These are phyloP conservation scores for Cryptosporidium parvum DNA, from an alignment of 169 alveolate species.

Conservation along the genomic window DNA sequence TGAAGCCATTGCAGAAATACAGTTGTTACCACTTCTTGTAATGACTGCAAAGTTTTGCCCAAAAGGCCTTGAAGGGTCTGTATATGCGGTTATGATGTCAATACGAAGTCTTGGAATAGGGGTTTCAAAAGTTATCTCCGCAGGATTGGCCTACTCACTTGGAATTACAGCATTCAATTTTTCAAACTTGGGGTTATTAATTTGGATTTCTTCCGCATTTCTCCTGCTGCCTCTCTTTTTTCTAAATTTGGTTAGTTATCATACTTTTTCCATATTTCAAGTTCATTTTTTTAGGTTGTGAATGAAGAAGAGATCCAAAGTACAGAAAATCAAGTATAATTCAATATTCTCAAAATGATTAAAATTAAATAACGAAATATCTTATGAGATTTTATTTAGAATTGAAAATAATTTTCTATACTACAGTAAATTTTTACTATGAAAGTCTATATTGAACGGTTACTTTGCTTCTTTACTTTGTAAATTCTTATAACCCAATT, in stretches of 20 bases:
- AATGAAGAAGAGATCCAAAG: slow-evolving; percentile 61
- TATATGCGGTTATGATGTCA: slow-evolving; percentile 94
- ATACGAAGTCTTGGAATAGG: slow-evolving; percentile 92
- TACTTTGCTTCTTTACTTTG: slow-evolving; percentile 82
- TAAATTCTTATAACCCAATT: slow-evolving; percentile 97
- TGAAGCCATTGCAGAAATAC: slow-evolving; percentile 92
- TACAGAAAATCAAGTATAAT: slow-evolving; percentile 36
- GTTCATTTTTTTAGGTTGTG: slow-evolving; percentile 33
- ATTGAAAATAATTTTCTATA: slow-evolving; percentile 22
- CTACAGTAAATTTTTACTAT: slow-evolving; percentile 16
- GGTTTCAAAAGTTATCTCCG: slow-evolving; percentile 91
- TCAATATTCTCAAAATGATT: background rate
- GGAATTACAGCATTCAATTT: slow-evolving; percentile 92
- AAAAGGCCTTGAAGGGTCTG: slow-evolving; percentile 95
- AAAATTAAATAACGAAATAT: background rate
- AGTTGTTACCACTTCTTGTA: slow-evolving; percentile 93
- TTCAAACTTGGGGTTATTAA: slow-evolving; percentile 88
- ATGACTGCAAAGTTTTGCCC: slow-evolving; percentile 95
- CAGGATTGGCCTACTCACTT: slow-evolving; percentile 86
- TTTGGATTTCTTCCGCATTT: slow-evolving; percentile 87
- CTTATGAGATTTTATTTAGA: background rate
- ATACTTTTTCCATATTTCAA: background rate
- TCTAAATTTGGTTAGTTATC: slow-evolving; percentile 71
- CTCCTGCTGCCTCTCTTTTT: slow-evolving; percentile 85
- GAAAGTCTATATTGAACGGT: slow-evolving; percentile 21